Evolutionary conservation across 2,329 filamentous ascomycete species (phyloP).

Genomic region (Nectriaceae sp.): DNA sequence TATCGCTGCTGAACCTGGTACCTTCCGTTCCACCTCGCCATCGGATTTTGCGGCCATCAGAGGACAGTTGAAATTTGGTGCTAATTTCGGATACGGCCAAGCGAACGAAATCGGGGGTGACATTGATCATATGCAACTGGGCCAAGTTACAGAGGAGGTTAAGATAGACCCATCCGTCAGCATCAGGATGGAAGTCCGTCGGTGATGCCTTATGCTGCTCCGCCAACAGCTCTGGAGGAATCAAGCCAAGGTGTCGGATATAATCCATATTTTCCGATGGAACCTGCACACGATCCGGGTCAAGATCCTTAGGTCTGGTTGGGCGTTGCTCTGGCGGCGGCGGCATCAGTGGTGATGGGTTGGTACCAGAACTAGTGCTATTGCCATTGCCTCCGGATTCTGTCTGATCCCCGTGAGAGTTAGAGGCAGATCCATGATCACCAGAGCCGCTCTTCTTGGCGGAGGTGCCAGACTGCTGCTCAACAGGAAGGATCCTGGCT

Average conservation of each 20-base stretch:
- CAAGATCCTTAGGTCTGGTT: conserved; percentile 74
- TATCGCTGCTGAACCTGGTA: conserved; percentile 67
- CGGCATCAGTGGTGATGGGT: conserved; percentile 42
- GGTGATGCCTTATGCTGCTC: conserved; percentile 36
- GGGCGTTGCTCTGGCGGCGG: conserved; percentile 69
- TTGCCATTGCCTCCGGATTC: conserved; percentile 44
- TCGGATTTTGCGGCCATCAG: conserved; percentile 75
- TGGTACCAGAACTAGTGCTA: conserved; percentile 33
- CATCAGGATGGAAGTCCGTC: conserved; percentile 58
- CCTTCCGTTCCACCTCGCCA: conserved; percentile 73
- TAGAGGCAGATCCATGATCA: conserved; percentile 46
- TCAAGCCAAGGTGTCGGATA: conserved; percentile 71
- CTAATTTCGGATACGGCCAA: conserved; percentile 71
- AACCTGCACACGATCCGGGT: conserved; percentile 74
- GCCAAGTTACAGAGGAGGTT: conserved; percentile 81
- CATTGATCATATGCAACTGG: conserved; percentile 82
- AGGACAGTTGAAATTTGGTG: conserved; percentile 74
- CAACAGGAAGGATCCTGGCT: conserved; percentile 46
- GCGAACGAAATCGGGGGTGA: conserved; percentile 76
- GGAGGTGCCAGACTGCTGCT: conserved; percentile 28
- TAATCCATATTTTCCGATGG: conserved; percentile 79
- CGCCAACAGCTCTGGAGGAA: conserved; percentile 56
- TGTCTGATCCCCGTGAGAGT: conserved; percentile 50
- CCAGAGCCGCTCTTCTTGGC: conserved; percentile 44
- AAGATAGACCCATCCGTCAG: conserved; percentile 79